Evolutionary conservation across 768 basidiomycete species (phyloP), one percentile per base, ranked within the genome.

Genomic region (Russula ochroleuca): DNA sequence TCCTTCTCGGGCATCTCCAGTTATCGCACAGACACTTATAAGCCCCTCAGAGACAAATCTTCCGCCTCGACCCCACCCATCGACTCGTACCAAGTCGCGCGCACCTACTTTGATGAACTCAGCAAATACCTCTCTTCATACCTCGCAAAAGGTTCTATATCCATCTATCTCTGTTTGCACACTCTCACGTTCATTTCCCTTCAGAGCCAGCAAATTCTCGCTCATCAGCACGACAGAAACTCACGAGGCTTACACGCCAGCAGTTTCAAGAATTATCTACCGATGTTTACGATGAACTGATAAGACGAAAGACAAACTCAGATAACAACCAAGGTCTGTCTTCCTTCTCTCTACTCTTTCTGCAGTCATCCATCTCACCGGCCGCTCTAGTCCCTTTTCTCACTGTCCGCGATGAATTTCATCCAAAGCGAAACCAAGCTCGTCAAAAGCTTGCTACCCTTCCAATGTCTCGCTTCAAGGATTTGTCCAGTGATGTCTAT

Each of bases 251-350:
- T 64, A 97, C 96, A 5, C 86, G 88, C 65, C 92, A 96, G 69
- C 97, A 99, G 74, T 98, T 98, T 70, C 93, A 97, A 70, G 97
- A 99, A 73, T 80, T 99, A 3, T 95, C 94, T 8, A 98, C 96
- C 8, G 97, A 99, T 74, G 96, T 98, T 2, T 98, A 94, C 72
- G 97, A 98, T 74, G 97, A 99, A 73, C 81, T 98, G 58, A 78
- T 96, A 50, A 85, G 97, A 38, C 78, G 96, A 65, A 85, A 88
- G 76, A 84, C 80, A 54, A 80, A 80, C 62, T 74, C 77, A 1
- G 72, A 73, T 59, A 82, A 87, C 65, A 87, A 85, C 62, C 85
- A 91, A 78, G 85, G 92, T 84, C 71, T 57, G 77, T 76, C 40
- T n/a, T n/a, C 25, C 21, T 38, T 37, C 19, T 23, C 14, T 25